Evolutionary conservation across 140 eudicot species (phyloP).

Genomic region (Ambrosia hybrid): DNA sequence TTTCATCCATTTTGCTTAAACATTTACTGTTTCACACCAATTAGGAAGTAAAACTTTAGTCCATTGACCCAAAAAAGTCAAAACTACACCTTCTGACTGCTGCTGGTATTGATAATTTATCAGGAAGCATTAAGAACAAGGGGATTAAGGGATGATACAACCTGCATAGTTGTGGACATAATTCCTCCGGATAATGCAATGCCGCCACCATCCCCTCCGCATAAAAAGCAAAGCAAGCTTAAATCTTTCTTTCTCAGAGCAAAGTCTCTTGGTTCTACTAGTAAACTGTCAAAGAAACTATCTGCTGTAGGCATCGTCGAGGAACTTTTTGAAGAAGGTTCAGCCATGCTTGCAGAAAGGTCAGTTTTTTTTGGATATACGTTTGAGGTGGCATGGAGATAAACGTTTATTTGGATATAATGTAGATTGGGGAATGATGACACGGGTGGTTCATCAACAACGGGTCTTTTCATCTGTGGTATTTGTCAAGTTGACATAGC

Average conservation of each 20-base stretch:
- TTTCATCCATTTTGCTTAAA: neutral
- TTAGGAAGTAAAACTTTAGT: conserved; percentile 2
- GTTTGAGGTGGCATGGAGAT: neutral
- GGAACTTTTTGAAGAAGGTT: conserved; percentile 93
- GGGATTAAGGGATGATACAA: conserved; percentile 90
- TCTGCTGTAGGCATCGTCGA: conserved; percentile 83
- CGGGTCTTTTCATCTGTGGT: conserved; percentile 69
- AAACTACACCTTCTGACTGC: conserved; percentile 19
- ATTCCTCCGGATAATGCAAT: conserved; percentile 66
- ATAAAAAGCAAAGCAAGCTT: conserved; percentile 58
- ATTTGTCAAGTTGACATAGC: conserved; percentile 82
- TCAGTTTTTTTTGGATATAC: conserved; percentile 19
- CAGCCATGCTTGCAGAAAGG: conserved; percentile 98
- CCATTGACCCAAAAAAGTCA: conserved; percentile 29
- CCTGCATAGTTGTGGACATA: conserved; percentile 92
- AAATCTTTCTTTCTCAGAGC: conserved; percentile 58
- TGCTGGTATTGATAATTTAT: conserved; percentile 17
- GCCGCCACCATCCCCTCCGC: conserved; percentile 62
- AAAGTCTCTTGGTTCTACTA: conserved; percentile 47
- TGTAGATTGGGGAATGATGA: conserved; percentile 80
- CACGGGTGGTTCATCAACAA: conserved; percentile 37
- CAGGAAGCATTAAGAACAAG: conserved; percentile 87
- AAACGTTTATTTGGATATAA: neutral
- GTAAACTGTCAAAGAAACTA: conserved; percentile 62
- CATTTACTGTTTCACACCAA: neutral